A percentile compares a stretch with the other conserved stretches of the same genome.
These are phyloP conservation scores for Musa beccarii DNA, from an alignment of 176 grass and related monocot species.

Conservation along the genomic window DNA sequence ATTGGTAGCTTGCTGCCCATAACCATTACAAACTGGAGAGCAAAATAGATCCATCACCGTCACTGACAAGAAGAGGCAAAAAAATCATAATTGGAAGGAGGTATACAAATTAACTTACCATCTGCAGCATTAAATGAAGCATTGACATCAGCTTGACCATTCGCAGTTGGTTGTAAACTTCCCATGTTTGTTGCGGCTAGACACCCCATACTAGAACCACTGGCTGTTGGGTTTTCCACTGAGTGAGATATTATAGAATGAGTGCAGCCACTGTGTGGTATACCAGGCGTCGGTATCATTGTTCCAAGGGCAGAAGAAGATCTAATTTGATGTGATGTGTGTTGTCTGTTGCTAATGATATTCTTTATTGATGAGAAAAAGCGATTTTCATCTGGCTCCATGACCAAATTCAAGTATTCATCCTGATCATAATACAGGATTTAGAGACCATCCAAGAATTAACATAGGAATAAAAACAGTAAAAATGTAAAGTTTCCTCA, in stretches of 20 bases:
- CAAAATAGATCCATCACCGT: neutral
- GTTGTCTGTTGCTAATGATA: slow-evolving; percentile 18
- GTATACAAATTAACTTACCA: neutral
- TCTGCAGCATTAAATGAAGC: slow-evolving; percentile 10
- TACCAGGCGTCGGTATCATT: slow-evolving; percentile 95
- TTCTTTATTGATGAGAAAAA: slow-evolving; percentile 53
- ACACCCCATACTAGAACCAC: slow-evolving; percentile 38
- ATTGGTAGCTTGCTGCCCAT: slow-evolving; percentile 45
- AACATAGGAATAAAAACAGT: slow-evolving; percentile 7
- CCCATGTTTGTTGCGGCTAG: slow-evolving; percentile 42
- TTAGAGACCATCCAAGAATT: slow-evolving; percentile 1
- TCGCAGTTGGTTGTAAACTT: slow-evolving; percentile 30
- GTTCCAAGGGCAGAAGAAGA: slow-evolving; percentile 56
- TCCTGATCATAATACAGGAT: slow-evolving; percentile 43
- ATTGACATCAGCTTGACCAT: slow-evolving; percentile 15
- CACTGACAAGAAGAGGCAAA: slow-evolving; percentile 11
- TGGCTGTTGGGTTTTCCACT: slow-evolving; percentile 45
- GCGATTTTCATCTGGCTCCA: slow-evolving; percentile 33
- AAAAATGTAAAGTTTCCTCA: neutral
- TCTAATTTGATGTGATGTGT: slow-evolving; percentile 21
- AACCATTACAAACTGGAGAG: slow-evolving; percentile 60
- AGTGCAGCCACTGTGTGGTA: slow-evolving; percentile 43
- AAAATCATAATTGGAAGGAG: slow-evolving; percentile 13
- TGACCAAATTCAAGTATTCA: slow-evolving; percentile 62
- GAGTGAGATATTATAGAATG: slow-evolving; percentile 41